Percentiles rank a stretch among this genome's conserved stretches.
Conservation (phyloP, 108 stramenopile species). For the Fragilariopsis cylindrus region DNA sequence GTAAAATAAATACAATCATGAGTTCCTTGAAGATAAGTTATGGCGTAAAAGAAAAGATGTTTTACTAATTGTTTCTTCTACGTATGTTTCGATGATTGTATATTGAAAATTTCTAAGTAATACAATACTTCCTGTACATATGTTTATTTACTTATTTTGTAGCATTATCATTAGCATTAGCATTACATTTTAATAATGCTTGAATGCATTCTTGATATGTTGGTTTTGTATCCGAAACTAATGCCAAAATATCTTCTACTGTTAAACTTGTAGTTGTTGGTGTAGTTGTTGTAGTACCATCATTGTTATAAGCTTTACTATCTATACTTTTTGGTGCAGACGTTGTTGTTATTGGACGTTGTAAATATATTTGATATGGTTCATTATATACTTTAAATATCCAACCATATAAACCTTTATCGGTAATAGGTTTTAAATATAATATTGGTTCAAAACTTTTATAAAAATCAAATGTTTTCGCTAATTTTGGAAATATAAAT, state of each 20-base stretch:
- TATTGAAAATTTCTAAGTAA: too few relatives aligned
- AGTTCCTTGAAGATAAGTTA: too few relatives aligned
- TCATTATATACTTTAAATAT: constrained; percentile 75
- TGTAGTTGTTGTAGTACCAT: neutral
- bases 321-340: neutral
- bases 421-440: constrained; percentile 69
- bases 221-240: constrained; percentile 32
- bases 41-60: too few relatives aligned
- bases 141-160: neutral
- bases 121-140: too few relatives aligned
- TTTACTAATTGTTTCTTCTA: too few relatives aligned
- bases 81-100: too few relatives aligned
- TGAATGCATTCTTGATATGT: constrained; percentile 39
- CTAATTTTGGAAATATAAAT: constrained; percentile 81
- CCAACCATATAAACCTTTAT: constrained; percentile 78
- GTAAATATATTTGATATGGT: constrained; percentile 79
- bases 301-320: neutral
- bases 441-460: constrained; percentile 63
- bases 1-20: too few relatives aligned
- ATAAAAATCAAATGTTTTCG: constrained; percentile 74
- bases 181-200: constrained; percentile 26
- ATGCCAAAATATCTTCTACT: constrained; percentile 37
- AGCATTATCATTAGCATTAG: neutral
- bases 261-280: neutral
- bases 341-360: constrained; percentile 27